A percentile compares a stretch with the other conserved stretches of the same genome.
Conservation (phyloP, 2,329 filamentous ascomycete species). For the Blastomyces percursus region DNA sequence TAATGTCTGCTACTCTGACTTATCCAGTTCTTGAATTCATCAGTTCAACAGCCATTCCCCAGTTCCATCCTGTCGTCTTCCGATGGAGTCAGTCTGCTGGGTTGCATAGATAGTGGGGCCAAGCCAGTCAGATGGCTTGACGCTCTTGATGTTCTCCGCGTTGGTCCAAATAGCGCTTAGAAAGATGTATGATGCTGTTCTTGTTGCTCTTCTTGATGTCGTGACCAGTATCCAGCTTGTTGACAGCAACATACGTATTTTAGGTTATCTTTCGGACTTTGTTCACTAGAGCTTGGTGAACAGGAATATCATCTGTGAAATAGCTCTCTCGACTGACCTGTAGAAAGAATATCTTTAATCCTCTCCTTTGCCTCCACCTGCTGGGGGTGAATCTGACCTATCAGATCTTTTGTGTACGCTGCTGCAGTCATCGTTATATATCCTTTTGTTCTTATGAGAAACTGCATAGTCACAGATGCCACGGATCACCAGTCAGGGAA, state of each 20-base stretch:
- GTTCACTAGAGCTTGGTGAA: too few species aligned
- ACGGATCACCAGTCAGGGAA: conserved; percentile 11
- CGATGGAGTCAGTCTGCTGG: conserved; percentile 34
- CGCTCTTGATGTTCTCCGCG: not conserved
- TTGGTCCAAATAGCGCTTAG: not conserved
- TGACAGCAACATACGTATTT: too few species aligned
- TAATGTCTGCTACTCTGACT: not conserved
- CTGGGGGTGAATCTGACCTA: too few species aligned
- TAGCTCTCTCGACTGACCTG: too few species aligned
- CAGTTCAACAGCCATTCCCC: conserved; percentile 37
- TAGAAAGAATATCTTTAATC: too few species aligned
- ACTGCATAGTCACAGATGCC: conserved; percentile 16
- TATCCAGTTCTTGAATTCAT: conserved; percentile 21
- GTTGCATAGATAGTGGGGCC: conserved; percentile 25
- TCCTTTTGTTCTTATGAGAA: conserved; percentile 13
- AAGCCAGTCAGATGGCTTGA: conserved; percentile 27
- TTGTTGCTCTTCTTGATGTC: not conserved
- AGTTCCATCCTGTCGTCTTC: conserved; percentile 29
- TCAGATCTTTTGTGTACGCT: not conserved
- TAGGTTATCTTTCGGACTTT: too few species aligned
- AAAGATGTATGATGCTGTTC: not conserved
- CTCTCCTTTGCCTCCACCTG: too few species aligned
- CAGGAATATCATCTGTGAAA: too few species aligned
- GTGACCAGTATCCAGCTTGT: not conserved
- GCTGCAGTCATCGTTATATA: conserved; percentile 14